A percentile compares a stretch with the other conserved stretches of the same genome.
Conservation (phyloP, 2,329 filamentous ascomycete species). For the Geosmithia morbida region DNA sequence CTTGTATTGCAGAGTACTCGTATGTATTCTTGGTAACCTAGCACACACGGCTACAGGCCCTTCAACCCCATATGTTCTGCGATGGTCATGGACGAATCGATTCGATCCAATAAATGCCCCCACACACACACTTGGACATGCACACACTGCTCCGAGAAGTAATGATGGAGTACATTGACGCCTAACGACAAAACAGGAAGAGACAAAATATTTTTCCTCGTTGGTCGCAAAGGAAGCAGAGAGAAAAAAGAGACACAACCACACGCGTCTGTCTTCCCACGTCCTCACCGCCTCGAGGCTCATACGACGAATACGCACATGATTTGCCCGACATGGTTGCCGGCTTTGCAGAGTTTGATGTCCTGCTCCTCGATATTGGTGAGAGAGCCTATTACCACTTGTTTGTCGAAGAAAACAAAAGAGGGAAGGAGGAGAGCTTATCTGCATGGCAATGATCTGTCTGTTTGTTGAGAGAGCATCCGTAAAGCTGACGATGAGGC, state of each 20-base stretch:
- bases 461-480: conserved; percentile 3
- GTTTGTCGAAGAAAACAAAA: not conserved
- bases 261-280: not conserved
- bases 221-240: not conserved
- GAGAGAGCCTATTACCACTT: conserved; percentile 1
- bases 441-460: not conserved
- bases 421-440: not conserved
- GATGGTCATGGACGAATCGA: not conserved
- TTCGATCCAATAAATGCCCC: not conserved
- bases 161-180: not conserved
- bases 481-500: conserved; percentile 1
- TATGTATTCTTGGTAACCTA: not conserved
- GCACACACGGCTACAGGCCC: not conserved
- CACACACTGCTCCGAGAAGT: not conserved
- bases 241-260: conserved; percentile 2
- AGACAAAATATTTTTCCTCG: not conserved
- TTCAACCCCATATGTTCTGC: not conserved
- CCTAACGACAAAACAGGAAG: not conserved
- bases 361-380: conserved; percentile 6
- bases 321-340: conserved; percentile 3
- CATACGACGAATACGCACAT: too few species aligned
- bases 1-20: not conserved
- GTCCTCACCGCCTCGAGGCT: conserved; percentile 2
- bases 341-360: conserved; percentile 3
- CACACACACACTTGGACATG: not conserved